Conservation (phyloP, 169 alveolate species). For the Theileria annulata region DNA sequence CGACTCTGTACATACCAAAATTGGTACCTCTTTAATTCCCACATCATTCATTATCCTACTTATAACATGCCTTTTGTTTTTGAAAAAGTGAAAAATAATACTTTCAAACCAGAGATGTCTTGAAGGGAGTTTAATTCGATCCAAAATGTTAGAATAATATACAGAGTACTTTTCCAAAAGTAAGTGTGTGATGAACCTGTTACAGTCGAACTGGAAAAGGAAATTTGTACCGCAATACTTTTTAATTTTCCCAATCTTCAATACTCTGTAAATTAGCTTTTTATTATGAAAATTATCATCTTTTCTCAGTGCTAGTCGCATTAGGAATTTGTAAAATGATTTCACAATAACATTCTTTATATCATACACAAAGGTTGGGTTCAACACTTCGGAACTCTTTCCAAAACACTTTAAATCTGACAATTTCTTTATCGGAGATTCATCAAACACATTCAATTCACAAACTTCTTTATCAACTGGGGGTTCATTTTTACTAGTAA, state of each 20-base stretch:
- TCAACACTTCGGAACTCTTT: neutral
- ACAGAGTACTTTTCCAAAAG: constrained; percentile 22
- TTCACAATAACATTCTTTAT: neutral
- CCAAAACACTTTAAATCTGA: neutral
- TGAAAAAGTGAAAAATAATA: constrained; percentile 26
- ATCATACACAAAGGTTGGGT: constrained; percentile 19
- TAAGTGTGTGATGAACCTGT: constrained; percentile 20
- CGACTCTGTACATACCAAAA: constrained; percentile 38
- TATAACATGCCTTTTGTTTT: constrained; percentile 11
- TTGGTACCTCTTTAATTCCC: constrained; percentile 31
- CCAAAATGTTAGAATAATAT: constrained; percentile 24
- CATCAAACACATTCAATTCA: neutral
- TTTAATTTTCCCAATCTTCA: constrained; percentile 6
- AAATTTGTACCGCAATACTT: constrained; percentile 12
- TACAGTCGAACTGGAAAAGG: constrained; percentile 2
- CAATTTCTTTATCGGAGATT: neutral
- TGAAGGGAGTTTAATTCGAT: constrained; percentile 31
- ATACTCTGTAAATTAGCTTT: constrained; percentile 8
- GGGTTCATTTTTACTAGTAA: neutral
- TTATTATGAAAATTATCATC: neutral
- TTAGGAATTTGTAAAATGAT: constrained; percentile 18
- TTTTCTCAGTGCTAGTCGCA: constrained; percentile 8
- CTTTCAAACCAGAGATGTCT: constrained; percentile 59
- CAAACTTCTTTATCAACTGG: neutral
- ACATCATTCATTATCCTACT: neutral